Percentiles rank a stretch among this genome's conserved stretches.
These are phyloP conservation scores for Suillus hirtellus DNA, from an alignment of 768 basidiomycete species.

Conservation along the genomic window DNA sequence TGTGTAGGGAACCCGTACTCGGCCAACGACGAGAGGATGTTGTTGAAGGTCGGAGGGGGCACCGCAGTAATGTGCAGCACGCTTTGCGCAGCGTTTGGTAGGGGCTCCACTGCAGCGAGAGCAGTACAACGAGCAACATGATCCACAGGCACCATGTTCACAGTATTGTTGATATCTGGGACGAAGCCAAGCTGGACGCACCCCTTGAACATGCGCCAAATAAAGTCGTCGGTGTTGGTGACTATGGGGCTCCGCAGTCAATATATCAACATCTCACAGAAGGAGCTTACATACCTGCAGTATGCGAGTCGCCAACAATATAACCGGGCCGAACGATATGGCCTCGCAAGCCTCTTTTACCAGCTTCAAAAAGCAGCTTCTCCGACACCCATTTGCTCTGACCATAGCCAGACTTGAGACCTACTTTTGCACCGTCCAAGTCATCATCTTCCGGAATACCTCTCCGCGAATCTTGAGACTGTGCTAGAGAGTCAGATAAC, in stretches of 20 bases:
- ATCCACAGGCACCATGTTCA: slow-evolving; percentile 98
- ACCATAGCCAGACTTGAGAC: slow-evolving; percentile 90
- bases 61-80: slow-evolving; percentile 86
- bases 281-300: slow-evolving; percentile 62
- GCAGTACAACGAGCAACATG: slow-evolving; percentile 86
- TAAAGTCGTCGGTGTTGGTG: slow-evolving; percentile 98
- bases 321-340: slow-evolving; percentile 94
- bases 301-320: slow-evolving; percentile 87
- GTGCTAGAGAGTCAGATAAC: slow-evolving; percentile 70
- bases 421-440: slow-evolving; percentile 75
- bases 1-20: slow-evolving; percentile 80
- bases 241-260: slow-evolving; percentile 45
- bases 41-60: slow-evolving; percentile 89
- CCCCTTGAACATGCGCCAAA: slow-evolving; percentile 98
- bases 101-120: slow-evolving; percentile 66
- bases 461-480: slow-evolving; percentile 40
- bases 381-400: slow-evolving; percentile 99
- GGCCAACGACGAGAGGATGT: slow-evolving; percentile 69
- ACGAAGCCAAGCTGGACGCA: slow-evolving; percentile 95
- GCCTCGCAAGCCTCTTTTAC: slow-evolving; percentile 78
- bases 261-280: neutral
- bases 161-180: slow-evolving; percentile 96
- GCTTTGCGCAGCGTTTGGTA: slow-evolving; percentile 46
- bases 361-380: slow-evolving; percentile 90
- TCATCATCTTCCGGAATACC: slow-evolving; percentile 89